Percentiles rank a stretch among this genome's conserved stretches.
Conservation (phyloP, 2,329 filamentous ascomycete species). For the Aspergillus fructus region DNA sequence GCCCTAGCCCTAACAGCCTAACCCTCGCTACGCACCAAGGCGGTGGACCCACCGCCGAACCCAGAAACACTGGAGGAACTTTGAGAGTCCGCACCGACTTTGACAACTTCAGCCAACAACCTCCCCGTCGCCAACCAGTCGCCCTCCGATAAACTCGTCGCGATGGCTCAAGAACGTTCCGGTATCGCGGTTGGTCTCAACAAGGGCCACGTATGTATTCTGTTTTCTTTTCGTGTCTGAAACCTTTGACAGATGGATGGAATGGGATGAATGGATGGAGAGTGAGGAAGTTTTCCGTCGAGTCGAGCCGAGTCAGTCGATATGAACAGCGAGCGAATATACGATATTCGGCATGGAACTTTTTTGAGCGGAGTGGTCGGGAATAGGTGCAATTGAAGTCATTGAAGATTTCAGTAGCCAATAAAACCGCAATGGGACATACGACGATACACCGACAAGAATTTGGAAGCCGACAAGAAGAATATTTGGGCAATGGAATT, state of each 20-base stretch:
- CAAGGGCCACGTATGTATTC: constrained; percentile 63
- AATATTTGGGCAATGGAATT: background rate
- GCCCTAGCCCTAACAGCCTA: constrained; percentile 43
- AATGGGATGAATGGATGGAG: constrained; percentile 1
- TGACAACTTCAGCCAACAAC: constrained; percentile 28
- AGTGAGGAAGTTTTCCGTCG: constrained; percentile 11
- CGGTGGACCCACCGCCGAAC: constrained; percentile 31
- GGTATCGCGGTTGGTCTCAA: constrained; percentile 63
- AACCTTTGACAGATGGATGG: constrained; percentile 1
- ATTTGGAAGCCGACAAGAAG: background rate
- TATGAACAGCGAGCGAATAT: background rate
- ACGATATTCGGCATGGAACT: background rate
- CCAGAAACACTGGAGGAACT: constrained; percentile 5
- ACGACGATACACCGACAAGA: background rate
- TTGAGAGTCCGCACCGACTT: constrained; percentile 15
- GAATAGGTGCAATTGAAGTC: background rate
- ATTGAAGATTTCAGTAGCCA: background rate
- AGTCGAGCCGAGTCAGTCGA: constrained; percentile 10
- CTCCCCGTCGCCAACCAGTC: constrained; percentile 34
- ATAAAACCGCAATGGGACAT: background rate
- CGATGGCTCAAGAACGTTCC: constrained; percentile 53
- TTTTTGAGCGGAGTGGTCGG: background rate
- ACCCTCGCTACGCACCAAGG: constrained; percentile 36
- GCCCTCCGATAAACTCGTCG: constrained; percentile 33
- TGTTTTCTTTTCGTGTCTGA: constrained; percentile 11